Conservation (phyloP, 2,329 filamentous ascomycete species). For the Leptographium radiaticola region DNA sequence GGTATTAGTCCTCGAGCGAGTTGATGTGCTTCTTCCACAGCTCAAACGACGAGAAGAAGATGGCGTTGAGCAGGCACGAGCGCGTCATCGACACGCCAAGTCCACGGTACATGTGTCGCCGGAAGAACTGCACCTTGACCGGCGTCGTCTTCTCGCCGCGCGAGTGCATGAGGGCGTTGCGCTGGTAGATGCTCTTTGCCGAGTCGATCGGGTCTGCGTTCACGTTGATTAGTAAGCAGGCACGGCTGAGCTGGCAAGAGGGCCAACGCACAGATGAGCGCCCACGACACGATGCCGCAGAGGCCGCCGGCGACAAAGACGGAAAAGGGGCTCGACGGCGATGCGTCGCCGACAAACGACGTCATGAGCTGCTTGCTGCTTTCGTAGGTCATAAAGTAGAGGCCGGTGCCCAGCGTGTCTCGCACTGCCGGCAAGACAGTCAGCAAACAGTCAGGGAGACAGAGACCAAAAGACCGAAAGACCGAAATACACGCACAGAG, state of each 20-base stretch:
- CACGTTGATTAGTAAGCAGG: neutral
- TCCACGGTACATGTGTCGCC: conserved; percentile 67
- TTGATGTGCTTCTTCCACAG: conserved; percentile 61
- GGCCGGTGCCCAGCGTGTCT: conserved; percentile 70
- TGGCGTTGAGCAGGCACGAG: conserved; percentile 71
- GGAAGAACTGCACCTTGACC: conserved; percentile 68
- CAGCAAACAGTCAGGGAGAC: neutral
- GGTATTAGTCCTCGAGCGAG: conserved; percentile 29
- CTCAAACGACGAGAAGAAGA: conserved; percentile 84
- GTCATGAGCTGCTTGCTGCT: conserved; percentile 72
- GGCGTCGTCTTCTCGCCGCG: conserved; percentile 50
- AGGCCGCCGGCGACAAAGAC: conserved; percentile 68
- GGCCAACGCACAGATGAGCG: conserved; percentile 48
- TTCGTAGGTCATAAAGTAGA: conserved; percentile 86
- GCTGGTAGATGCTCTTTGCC: conserved; percentile 75
- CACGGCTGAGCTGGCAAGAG: too few species aligned
- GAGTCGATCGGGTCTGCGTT: conserved; percentile 57
- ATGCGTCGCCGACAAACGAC: conserved; percentile 56
- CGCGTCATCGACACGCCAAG: conserved; percentile 73
- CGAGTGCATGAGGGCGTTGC: conserved; percentile 60
- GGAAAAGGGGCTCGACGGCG: conserved; percentile 65
- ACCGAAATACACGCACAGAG: conserved; percentile 42
- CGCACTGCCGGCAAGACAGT: conserved; percentile 39
- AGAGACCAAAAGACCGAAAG: neutral
- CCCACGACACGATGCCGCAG: conserved; percentile 77